Evolutionary conservation across 1,139 yeast species (phyloP).

Genomic region (Blastobotrys apis): DNA sequence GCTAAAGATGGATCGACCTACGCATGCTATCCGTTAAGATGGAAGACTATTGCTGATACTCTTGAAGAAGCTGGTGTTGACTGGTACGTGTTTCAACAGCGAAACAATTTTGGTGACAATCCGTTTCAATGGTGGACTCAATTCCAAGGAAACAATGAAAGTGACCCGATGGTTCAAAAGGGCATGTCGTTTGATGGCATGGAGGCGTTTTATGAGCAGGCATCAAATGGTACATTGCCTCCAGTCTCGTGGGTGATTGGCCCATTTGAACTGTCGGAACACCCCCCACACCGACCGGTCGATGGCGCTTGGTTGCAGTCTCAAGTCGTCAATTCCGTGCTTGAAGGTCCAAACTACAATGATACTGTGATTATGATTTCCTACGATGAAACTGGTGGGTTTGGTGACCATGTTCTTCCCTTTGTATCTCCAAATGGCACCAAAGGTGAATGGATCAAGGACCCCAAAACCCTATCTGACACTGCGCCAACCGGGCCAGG

Average conservation of each 20-base stretch:
- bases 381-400: conserved; percentile 31
- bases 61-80: conserved; percentile 24
- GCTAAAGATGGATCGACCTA: conserved; percentile 19
- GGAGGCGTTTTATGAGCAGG: conserved; percentile 22
- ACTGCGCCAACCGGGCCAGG: conserved; percentile 29
- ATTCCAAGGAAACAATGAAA: conserved; percentile 20
- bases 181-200: conserved; percentile 26
- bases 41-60: conserved; percentile 28
- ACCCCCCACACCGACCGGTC: conserved; percentile 25
- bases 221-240: conserved; percentile 27
- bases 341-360: conserved; percentile 24
- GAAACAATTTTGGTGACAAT: conserved; percentile 28
- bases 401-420: conserved; percentile 29
- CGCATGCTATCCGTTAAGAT: conserved; percentile 26
- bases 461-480: conserved; percentile 19
- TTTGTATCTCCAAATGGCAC: conserved; percentile 26
- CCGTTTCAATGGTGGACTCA: conserved; percentile 27
- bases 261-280: conserved; percentile 28
- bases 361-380: conserved; percentile 27
- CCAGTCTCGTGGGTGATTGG: conserved; percentile 28
- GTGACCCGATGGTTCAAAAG: conserved; percentile 20
- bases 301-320: conserved; percentile 30
- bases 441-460: conserved; percentile 26
- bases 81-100: conserved; percentile 28
- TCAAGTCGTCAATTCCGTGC: conserved; percentile 25